A percentile compares a stretch with the other conserved stretches of the same genome.
phyloP scores from a whole-genome alignment of 73 alveolate genomes.

The Durusdinium trenchii region DNA sequence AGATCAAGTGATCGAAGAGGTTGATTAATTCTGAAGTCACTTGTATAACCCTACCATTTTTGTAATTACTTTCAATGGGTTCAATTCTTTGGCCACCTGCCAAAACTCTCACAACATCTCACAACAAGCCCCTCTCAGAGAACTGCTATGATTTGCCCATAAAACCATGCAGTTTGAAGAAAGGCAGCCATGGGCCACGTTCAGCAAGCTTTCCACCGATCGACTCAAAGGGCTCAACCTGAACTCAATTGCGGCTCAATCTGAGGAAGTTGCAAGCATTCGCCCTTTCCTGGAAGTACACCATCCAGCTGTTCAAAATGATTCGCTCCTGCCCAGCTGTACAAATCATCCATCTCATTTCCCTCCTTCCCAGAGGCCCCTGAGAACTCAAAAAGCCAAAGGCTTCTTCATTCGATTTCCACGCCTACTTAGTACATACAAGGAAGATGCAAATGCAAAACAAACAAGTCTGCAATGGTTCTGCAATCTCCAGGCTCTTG shows the following conservation, averaged over 20 bases:
- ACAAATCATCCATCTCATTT: not conserved
- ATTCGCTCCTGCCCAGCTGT: slow-evolving; percentile 41
- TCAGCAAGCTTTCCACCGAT: not conserved
- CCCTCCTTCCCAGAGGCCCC: not conserved
- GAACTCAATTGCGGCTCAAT: too few relatives aligned
- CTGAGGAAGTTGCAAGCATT: slow-evolving; percentile 15
- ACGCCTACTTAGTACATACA: not conserved
- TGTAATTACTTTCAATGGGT: not conserved
- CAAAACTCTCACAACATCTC: too few relatives aligned
- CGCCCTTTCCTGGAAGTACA: slow-evolving; percentile 84
- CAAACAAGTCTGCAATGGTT: not conserved
- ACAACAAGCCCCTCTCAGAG: too few relatives aligned
- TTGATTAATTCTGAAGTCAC: too few relatives aligned
- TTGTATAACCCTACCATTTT: too few relatives aligned
- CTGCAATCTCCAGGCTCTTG: not conserved
- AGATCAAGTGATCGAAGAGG: not conserved
- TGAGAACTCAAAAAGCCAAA: not conserved
- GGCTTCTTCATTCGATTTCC: not conserved
- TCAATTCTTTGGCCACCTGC: not conserved
- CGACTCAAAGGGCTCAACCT: not conserved
- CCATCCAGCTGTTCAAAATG: slow-evolving; percentile 95
- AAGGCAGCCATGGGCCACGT: not conserved
- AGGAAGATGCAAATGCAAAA: not conserved
- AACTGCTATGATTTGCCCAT: too few relatives aligned
- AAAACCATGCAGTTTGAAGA: too few relatives aligned